Evolutionary conservation across 495 filamentous ascomycete genomes (phyloP).

Genomic region (Letharia lupina): DNA sequence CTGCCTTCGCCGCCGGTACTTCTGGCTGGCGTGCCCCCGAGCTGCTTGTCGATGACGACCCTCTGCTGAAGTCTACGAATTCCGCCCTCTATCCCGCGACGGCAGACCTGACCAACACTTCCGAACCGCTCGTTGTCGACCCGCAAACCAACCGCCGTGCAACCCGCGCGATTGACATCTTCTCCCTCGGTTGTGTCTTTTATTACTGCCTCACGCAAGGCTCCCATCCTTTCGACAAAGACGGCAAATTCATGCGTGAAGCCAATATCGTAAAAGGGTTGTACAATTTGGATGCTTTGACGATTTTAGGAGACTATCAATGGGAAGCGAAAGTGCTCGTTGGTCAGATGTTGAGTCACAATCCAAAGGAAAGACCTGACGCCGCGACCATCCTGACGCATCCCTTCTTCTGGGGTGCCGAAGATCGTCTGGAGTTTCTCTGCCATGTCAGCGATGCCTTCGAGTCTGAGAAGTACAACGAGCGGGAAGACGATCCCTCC

Average conservation of each 20-base stretch:
- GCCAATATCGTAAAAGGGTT: slow-evolving; percentile 88
- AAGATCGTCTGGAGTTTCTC: slow-evolving; percentile 81
- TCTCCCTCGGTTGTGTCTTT: slow-evolving; percentile 91
- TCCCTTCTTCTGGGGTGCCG: slow-evolving; percentile 90
- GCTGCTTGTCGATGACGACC: slow-evolving; percentile 73
- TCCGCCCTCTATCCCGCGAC: slow-evolving; percentile 25
- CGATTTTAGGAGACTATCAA: slow-evolving; percentile 67
- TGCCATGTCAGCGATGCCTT: slow-evolving; percentile 93
- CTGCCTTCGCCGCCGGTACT: slow-evolving; percentile 86
- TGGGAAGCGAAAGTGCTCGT: slow-evolving; percentile 84
- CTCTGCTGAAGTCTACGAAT: slow-evolving; percentile 25
- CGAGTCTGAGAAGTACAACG: slow-evolving; percentile 51
- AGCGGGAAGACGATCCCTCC: slow-evolving; percentile 72
- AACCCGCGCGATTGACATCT: slow-evolving; percentile 92
- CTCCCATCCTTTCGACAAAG: slow-evolving; percentile 88
- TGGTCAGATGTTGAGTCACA: slow-evolving; percentile 66
- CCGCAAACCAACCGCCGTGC: slow-evolving; percentile 66
- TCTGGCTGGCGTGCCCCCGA: slow-evolving; percentile 95
- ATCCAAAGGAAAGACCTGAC: slow-evolving; percentile 60
- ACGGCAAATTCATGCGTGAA: slow-evolving; percentile 88
- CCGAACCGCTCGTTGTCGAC: slow-evolving; percentile 52
- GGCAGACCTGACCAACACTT: slow-evolving; percentile 44
- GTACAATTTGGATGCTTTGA: slow-evolving; percentile 62
- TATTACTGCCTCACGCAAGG: slow-evolving; percentile 91
- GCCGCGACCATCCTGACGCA: slow-evolving; percentile 74